Evolutionary conservation across 768 basidiomycete species (phyloP), one percentile per base, ranked within the genome.

Genomic region (Serendipita sp.): DNA sequence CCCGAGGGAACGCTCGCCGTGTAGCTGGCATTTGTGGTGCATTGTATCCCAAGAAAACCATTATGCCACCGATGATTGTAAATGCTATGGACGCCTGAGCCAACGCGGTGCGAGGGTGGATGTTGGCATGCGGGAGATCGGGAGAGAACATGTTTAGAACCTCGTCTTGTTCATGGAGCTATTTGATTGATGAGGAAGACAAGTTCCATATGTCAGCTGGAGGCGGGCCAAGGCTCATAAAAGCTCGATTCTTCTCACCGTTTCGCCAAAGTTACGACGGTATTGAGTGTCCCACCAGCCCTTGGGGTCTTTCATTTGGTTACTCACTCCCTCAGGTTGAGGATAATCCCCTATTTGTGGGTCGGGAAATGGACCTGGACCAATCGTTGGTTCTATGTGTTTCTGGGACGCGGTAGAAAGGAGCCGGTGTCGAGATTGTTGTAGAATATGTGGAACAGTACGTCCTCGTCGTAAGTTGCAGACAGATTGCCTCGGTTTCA

Each of bases 91-190:
- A 68, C 70, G 92, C 86, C 50, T 86, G 86, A 60, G 79, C 77
- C 40, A 86, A 72, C 4, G 90, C 89, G 1, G 72, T 77, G 4
- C 77, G 72, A 29, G 87, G 83, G 11, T 78, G 74, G 11, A 88
- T 75, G 34, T 60, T 60, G 23, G 79, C 78, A 62, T 67, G 64
- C 44, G 89, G 80, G 33, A 82, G 76, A 69, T 92, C 90, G 23
- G 88, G 88, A 29, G 88, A 88, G 88, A 88, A 91, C 86, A 92
- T 88, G 43, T 86, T 88, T 64, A 86, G 73, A 27, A 87, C 76
- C 69, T 92, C 90, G 62, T 91, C 88, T 70, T 82, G 78, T 73
- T 90, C 88, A 65, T 88, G 89, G 36, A 90, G 73, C 90, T 92
- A 69, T 23, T 63, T 40, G 44, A 27, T 50, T n/a, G 18, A 50